Conservation (phyloP, 2,329 filamentous ascomycete species). For the Botrytis fabae region DNA sequence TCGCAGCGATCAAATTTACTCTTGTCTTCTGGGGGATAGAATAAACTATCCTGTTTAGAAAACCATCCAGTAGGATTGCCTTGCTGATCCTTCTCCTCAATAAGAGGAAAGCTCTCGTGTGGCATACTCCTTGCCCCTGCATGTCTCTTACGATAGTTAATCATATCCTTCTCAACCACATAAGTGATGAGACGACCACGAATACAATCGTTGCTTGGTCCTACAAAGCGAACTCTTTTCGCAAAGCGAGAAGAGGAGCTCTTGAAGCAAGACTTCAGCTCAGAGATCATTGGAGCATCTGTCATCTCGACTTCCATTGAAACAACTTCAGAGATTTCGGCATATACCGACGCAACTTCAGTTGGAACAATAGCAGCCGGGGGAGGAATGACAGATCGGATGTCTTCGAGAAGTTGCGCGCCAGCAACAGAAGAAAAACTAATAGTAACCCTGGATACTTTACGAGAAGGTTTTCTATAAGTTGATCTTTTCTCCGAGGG, state of each 20-base stretch:
- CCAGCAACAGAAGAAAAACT: conserved; percentile 17
- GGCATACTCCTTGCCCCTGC: not conserved
- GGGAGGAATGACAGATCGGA: not conserved
- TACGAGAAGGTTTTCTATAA: not conserved
- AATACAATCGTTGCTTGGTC: conserved; percentile 1
- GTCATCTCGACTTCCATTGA: conserved; percentile 11
- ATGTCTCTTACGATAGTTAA: not conserved
- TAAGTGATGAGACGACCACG: not conserved
- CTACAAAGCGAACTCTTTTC: conserved; percentile 17
- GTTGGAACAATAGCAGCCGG: not conserved
- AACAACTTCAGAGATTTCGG: conserved; percentile 14
- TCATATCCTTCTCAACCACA: not conserved
- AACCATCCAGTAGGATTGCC: conserved; percentile 16
- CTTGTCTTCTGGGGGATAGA: not conserved
- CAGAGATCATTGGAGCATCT: conserved; percentile 1
- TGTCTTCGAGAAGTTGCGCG: conserved; percentile 13
- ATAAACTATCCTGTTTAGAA: not conserved
- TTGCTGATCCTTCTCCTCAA: not conserved
- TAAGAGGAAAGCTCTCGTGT: not conserved
- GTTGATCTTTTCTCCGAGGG: not conserved
- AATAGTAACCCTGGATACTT: not conserved
- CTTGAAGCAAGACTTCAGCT: conserved; percentile 22
- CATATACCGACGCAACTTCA: conserved; percentile 12
- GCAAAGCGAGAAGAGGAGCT: conserved; percentile 6
- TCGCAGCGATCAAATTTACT: not conserved